A percentile compares a stretch with the other conserved stretches of the same genome.
phyloP scores from a whole-genome alignment of 2,329 filamentous ascomycete species.

The Penicillium sp. region DNA sequence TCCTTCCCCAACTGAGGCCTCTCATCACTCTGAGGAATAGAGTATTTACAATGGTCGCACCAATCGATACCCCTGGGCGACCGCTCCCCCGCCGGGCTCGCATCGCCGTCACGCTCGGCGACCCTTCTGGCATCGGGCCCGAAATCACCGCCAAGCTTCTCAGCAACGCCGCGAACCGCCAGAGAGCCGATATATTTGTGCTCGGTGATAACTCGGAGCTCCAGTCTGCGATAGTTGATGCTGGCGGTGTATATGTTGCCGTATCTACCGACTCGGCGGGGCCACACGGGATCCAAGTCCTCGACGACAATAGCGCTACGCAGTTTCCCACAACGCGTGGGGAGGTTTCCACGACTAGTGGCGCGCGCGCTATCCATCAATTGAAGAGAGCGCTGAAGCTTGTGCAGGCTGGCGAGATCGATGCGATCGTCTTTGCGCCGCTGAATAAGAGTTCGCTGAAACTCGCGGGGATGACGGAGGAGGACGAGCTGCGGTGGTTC shows the following conservation, averaged over 20 bases:
- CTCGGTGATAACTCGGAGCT: conserved; percentile 36
- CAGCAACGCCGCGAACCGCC: conserved; percentile 30
- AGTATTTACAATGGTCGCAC: not conserved
- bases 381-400: conserved; percentile 24
- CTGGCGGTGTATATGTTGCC: conserved; percentile 23
- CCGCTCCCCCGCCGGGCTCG: not conserved
- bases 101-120: conserved; percentile 39
- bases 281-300: too few relatives aligned
- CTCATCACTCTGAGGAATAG: too few relatives aligned
- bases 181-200: conserved; percentile 35
- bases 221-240: conserved; percentile 28
- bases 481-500: conserved; percentile 44
- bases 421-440: conserved; percentile 41
- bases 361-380: too few relatives aligned
- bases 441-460: conserved; percentile 42
- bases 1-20: not conserved
- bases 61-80: not conserved
- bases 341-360: too few relatives aligned
- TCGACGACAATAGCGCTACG: too few relatives aligned
- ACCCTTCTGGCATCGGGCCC: conserved; percentile 39
- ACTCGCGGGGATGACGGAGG: conserved; percentile 41
- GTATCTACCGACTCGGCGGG: not conserved
- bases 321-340: too few relatives aligned
- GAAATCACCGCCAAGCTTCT: conserved; percentile 40
- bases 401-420: conserved; percentile 31